Conservation (phyloP, 2,329 filamentous ascomycete species). For the Tetracladium maxilliforme region DNA sequence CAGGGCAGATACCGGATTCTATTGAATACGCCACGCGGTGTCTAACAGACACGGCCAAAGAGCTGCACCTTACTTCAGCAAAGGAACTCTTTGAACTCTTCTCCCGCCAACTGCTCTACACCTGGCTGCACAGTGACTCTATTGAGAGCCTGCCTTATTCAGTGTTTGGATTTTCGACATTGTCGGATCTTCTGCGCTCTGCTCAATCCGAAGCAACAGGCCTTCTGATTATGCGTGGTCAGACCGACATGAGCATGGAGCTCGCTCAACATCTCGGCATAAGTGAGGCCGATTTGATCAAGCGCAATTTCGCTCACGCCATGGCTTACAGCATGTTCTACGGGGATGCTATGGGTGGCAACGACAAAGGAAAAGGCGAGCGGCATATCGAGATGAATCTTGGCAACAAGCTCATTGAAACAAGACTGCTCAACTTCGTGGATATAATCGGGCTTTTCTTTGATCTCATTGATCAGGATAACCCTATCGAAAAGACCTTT, state of each 20-base stretch:
- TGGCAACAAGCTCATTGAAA: constrained; percentile 13
- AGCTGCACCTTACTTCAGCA: constrained; percentile 49
- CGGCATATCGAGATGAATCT: background rate
- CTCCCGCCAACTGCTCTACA: constrained; percentile 77
- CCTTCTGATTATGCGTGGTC: constrained; percentile 68
- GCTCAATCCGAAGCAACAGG: constrained; percentile 66
- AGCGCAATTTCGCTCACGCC: constrained; percentile 58
- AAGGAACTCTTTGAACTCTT: constrained; percentile 70
- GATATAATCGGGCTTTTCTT: constrained; percentile 67
- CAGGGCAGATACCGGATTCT: constrained; percentile 54
- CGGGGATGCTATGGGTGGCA: constrained; percentile 5
- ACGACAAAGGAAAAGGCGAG: constrained; percentile 10
- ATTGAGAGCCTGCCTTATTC: constrained; percentile 64
- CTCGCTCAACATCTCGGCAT: constrained; percentile 43
- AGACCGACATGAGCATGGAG: constrained; percentile 44
- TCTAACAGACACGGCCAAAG: constrained; percentile 47
- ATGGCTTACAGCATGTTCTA: constrained; percentile 72
- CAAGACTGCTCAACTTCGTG: constrained; percentile 46
- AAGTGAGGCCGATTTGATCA: constrained; percentile 41
- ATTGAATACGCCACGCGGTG: constrained; percentile 59
- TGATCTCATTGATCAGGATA: constrained; percentile 63
- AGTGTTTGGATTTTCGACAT: constrained; percentile 66
- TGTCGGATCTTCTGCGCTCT: constrained; percentile 54
- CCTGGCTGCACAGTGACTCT: constrained; percentile 60
- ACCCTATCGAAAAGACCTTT: constrained; percentile 54